phyloP scores from a whole-genome alignment of 2,329 filamentous ascomycete species.

The Peltaster fructicola region DNA sequence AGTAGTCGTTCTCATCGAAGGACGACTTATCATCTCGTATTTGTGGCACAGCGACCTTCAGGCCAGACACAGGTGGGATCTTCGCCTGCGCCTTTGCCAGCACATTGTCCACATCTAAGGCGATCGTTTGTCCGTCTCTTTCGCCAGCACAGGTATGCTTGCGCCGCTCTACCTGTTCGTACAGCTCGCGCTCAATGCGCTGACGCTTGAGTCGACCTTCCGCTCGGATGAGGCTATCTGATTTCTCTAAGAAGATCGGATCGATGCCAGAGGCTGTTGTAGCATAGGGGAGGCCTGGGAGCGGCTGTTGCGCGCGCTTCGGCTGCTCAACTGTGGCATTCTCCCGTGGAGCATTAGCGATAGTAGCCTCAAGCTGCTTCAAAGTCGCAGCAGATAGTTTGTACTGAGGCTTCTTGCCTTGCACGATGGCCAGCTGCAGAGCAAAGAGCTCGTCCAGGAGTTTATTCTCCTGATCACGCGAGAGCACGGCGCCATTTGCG shows the following conservation, averaged over 20 bases:
- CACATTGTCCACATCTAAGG: conserved; percentile 25
- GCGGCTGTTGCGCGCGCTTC: conserved; percentile 4
- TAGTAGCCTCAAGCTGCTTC: conserved; percentile 18
- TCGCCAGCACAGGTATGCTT: conserved; percentile 31
- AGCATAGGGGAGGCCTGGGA: conserved; percentile 8
- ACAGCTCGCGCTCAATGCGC: conserved; percentile 59
- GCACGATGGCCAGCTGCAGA: conserved; percentile 66
- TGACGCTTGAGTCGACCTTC: conserved; percentile 66
- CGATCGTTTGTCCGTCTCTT: conserved; percentile 13
- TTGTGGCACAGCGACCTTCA: conserved; percentile 20
- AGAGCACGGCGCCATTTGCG: no score
- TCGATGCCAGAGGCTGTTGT: conserved; percentile 41
- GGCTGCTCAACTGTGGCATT: conserved; percentile 4
- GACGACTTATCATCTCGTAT: conserved; percentile 55
- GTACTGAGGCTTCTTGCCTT: conserved; percentile 52
- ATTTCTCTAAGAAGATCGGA: conserved; percentile 71
- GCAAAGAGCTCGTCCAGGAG: no score
- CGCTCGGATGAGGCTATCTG: conserved; percentile 64
- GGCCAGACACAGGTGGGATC: conserved; percentile 50
- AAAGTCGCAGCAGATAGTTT: conserved; percentile 38
- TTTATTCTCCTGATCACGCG: no score
- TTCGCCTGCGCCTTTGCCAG: conserved; percentile 47
- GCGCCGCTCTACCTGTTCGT: conserved; percentile 55
- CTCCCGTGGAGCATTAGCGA: conserved; percentile 5
- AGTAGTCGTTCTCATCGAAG: conserved; percentile 86